A percentile compares a stretch with the other conserved stretches of the same genome.
Conservation (phyloP, 2,329 filamentous ascomycete species). For the Penicillium sp. region DNA sequence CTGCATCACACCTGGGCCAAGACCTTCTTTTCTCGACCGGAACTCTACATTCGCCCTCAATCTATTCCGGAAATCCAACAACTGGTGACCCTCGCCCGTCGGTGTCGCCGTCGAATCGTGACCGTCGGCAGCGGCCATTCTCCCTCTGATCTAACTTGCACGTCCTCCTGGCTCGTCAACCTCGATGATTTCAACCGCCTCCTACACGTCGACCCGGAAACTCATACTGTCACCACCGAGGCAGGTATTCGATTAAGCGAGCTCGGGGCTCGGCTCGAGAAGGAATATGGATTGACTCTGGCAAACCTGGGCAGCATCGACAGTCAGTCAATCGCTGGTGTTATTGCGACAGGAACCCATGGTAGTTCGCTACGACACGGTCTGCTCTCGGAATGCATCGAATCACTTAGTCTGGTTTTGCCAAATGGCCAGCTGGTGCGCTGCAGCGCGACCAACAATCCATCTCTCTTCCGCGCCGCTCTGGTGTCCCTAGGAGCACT, state of each 20-base stretch:
- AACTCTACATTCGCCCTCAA: conserved; percentile 87
- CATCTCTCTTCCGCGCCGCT: conserved; percentile 84
- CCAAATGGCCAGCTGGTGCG: conserved; percentile 74
- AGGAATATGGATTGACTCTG: conserved; percentile 75
- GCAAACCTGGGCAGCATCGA: conserved; percentile 95
- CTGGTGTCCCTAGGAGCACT: conserved; percentile 86
- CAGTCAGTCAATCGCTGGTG: conserved; percentile 88
- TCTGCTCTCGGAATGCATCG: conserved; percentile 77
- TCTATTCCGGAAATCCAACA: conserved; percentile 82
- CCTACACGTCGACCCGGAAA: conserved; percentile 68
- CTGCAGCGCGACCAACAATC: conserved; percentile 70
- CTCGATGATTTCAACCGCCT: conserved; percentile 81
- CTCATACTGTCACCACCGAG: conserved; percentile 74
- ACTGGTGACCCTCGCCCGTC: conserved; percentile 76
- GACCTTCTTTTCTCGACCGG: conserved; percentile 86
- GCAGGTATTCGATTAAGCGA: conserved; percentile 83
- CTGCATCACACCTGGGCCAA: conserved; percentile 92
- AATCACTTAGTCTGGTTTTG: conserved; percentile 77
- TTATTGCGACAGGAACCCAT: conserved; percentile 91
- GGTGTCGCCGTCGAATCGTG: conserved; percentile 78
- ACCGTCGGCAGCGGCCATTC: conserved; percentile 92
- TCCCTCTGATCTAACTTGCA: conserved; percentile 88
- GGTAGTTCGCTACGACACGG: conserved; percentile 85
- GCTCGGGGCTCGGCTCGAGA: conserved; percentile 73
- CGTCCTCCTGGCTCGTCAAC: conserved; percentile 92